Conservation (phyloP, 768 basidiomycete species). For the Megacollybia marginata region DNA sequence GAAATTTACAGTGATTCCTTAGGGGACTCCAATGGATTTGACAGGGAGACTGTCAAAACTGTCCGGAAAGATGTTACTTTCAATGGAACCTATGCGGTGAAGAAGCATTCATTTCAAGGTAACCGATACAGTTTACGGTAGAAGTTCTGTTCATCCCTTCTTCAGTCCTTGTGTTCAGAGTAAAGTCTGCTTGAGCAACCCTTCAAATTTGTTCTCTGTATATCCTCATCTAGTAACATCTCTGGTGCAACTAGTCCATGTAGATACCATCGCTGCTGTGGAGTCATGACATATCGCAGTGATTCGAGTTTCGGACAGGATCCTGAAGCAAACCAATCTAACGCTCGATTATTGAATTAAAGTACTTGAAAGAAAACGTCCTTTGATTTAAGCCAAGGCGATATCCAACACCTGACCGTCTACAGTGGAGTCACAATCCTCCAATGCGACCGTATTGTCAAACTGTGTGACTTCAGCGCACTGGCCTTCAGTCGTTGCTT, state of each 20-base stretch:
- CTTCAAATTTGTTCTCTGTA: too few relatives aligned
- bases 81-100: constrained; percentile 28
- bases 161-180: background rate
- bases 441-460: too few relatives aligned
- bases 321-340: constrained; percentile 30
- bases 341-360: too few relatives aligned
- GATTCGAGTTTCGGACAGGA: constrained; percentile 30
- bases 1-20: constrained; percentile 47
- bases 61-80: constrained; percentile 21
- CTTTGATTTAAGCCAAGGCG: too few relatives aligned
- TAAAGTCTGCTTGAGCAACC: background rate
- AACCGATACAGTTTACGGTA: constrained; percentile 1
- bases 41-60: constrained; percentile 32
- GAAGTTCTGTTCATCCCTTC: background rate
- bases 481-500: too few relatives aligned
- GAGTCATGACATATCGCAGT: constrained; percentile 34
- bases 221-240: too few relatives aligned
- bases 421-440: too few relatives aligned
- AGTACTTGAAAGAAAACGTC: too few relatives aligned
- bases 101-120: constrained; percentile 44
- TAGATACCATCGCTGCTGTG: constrained; percentile 26
- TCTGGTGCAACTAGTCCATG: too few relatives aligned
- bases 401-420: too few relatives aligned
- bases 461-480: too few relatives aligned
- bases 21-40: constrained; percentile 33